These are phyloP conservation scores for Schizochytrium sp. DNA, from an alignment of 108 stramenopile species.

Conservation along the genomic window DNA sequence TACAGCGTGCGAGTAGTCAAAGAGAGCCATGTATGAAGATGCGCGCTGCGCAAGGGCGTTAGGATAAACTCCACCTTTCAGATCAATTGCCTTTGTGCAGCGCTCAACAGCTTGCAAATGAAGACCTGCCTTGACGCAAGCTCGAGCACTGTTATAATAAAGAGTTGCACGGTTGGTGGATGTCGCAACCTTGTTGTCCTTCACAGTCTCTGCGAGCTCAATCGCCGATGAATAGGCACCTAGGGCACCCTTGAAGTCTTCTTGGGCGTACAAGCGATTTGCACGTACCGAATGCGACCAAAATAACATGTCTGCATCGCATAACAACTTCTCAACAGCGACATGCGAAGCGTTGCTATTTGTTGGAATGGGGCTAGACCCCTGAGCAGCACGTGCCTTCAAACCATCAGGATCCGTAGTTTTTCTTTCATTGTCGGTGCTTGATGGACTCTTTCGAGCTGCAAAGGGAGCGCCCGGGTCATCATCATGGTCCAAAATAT, in stretches of 20 bases:
- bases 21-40: constrained; percentile 53
- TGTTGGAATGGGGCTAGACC: background rate
- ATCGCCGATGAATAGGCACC: constrained; percentile 33
- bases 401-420: too few relatives aligned
- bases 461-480: too few relatives aligned
- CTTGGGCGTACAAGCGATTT: constrained; percentile 31
- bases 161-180: constrained; percentile 8
- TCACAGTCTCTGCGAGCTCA: constrained; percentile 14
- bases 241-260: constrained; percentile 45
- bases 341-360: background rate
- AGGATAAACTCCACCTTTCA: background rate
- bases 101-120: constrained; percentile 42
- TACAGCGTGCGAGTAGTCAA: constrained; percentile 47
- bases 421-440: too few relatives aligned
- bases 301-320: constrained; percentile 12
- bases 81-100: constrained; percentile 1
- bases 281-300: constrained; percentile 60
- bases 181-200: background rate
- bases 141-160: constrained; percentile 58
- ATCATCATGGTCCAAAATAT: too few relatives aligned
- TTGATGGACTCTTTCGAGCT: too few relatives aligned
- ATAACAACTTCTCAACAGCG: background rate
- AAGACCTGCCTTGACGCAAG: constrained; percentile 46
- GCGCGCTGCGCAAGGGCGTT: constrained; percentile 56
- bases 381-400: too few relatives aligned